A percentile compares a stretch with the other conserved stretches of the same genome.
These are phyloP conservation scores for Moelleriella libera DNA, from an alignment of 2,329 filamentous ascomycete genomes.

Conservation along the genomic window DNA sequence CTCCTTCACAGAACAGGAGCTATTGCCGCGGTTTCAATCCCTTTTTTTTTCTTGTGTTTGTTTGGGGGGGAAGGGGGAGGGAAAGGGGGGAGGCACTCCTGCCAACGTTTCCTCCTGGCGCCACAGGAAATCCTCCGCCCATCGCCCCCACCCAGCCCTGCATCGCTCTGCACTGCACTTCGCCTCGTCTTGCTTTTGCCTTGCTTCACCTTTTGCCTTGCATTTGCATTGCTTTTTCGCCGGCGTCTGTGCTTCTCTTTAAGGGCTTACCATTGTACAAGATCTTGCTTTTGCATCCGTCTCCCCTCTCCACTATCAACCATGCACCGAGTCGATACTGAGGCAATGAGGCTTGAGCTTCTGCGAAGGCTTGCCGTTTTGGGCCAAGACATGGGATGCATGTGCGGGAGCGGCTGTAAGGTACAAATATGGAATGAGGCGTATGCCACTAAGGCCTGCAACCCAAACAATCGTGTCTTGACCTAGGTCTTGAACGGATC, in stretches of 20 bases:
- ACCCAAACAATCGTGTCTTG: too few species aligned
- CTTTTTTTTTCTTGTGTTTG: background rate
- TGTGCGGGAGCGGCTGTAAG: background rate
- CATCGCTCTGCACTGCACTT: slow-evolving; percentile 1
- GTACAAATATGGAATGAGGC: background rate
- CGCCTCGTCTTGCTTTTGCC: slow-evolving; percentile 4
- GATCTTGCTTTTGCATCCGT: background rate
- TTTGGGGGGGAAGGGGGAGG: too few species aligned
- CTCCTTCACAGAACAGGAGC: background rate
- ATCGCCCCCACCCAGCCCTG: background rate
- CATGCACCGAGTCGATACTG: too few species aligned
- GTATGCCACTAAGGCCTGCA: too few species aligned
- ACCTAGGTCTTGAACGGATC: too few species aligned
- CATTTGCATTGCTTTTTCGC: slow-evolving; percentile 1
- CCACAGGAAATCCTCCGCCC: background rate
- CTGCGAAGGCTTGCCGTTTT: background rate
- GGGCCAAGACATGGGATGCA: background rate
- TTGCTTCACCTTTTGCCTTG: slow-evolving; percentile 3
- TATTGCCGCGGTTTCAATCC: background rate
- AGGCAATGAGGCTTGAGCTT: too few species aligned
- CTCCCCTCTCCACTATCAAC: too few species aligned
- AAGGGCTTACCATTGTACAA: background rate
- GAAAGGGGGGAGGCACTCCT: too few species aligned
- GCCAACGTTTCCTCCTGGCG: background rate
- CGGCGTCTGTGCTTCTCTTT: slow-evolving; percentile 1